Evolutionary conservation across 116 monocot genomes (phyloP).

Genomic region (Zostera marina): DNA sequence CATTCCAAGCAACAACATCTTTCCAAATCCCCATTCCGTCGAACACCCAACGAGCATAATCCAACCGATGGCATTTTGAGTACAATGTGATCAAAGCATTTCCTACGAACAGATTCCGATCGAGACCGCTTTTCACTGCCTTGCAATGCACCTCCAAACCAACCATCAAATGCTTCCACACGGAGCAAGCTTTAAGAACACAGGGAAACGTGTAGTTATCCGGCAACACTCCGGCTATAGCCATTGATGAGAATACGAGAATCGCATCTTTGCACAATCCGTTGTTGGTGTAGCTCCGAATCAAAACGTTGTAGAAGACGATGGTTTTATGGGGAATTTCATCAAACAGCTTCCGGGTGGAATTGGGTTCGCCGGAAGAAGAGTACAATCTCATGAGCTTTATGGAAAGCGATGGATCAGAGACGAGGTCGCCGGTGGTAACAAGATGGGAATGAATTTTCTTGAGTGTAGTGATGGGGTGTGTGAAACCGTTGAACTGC

Average conservation of each 20-base stretch:
- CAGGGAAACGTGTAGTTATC: slow-evolving; percentile 81
- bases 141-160: slow-evolving; percentile 47
- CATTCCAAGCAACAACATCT: slow-evolving; percentile 78
- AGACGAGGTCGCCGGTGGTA: slow-evolving; percentile 15
- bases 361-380: slow-evolving; percentile 18
- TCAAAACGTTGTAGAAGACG: slow-evolving; percentile 79
- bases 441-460: slow-evolving; percentile 17
- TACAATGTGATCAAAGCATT: slow-evolving; percentile 65
- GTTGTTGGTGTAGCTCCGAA: slow-evolving; percentile 50
- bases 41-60: slow-evolving; percentile 31
- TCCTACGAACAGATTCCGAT: slow-evolving; percentile 50
- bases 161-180: slow-evolving; percentile 13
- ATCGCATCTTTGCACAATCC: slow-evolving; percentile 31
- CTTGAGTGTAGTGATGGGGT: slow-evolving; percentile 12
- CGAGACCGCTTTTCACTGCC: slow-evolving; percentile 31
- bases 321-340: slow-evolving; percentile 16
- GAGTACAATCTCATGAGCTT: slow-evolving; percentile 51
- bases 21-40: slow-evolving; percentile 23
- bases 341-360: slow-evolving; percentile 46
- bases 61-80: slow-evolving; percentile 9
- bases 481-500: slow-evolving; percentile 9
- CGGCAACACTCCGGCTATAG: slow-evolving; percentile 12
- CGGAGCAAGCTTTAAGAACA: slow-evolving; percentile 70
- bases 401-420: slow-evolving; percentile 29
- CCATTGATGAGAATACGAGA: slow-evolving; percentile 28